These are phyloP conservation scores for Ceratobasidium sp. DNA, from an alignment of 1,284 basidiomycete species.

Conservation along the genomic window DNA sequence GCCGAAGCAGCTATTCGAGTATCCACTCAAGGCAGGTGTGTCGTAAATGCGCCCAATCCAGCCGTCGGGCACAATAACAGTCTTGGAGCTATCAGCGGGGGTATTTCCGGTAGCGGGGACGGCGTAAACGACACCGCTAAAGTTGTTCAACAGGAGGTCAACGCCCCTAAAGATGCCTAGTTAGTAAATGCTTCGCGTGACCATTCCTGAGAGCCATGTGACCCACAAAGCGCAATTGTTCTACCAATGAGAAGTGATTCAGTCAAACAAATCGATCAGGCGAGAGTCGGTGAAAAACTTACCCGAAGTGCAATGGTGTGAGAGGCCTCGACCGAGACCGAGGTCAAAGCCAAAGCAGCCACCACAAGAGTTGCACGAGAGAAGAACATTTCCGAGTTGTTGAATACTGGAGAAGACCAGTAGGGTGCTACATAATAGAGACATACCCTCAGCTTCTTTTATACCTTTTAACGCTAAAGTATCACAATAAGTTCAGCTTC, in stretches of 20 bases:
- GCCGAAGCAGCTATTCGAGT: constrained; percentile 43
- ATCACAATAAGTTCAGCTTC: too few species aligned
- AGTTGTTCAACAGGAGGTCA: constrained; percentile 11
- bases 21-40: constrained; percentile 33
- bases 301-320: constrained; percentile 22
- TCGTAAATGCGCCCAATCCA: constrained; percentile 48
- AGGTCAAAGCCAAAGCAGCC: constrained; percentile 6
- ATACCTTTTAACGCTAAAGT: too few species aligned
- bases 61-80: constrained; percentile 34
- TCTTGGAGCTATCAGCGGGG: constrained; percentile 20
- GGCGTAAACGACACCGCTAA: constrained; percentile 26
- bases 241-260: too few species aligned
- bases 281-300: too few species aligned
- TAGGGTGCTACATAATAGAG: too few species aligned
- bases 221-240: constrained; percentile 39
- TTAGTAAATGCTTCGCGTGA: neutral
- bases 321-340: constrained; percentile 9
- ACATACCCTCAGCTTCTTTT: too few species aligned
- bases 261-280: too few species aligned
- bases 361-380: neutral
- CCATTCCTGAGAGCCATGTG: neutral
- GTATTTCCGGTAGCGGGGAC: constrained; percentile 3
- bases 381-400: constrained; percentile 5
- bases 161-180: constrained; percentile 12
- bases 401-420: too few species aligned